Evolutionary conservation across 2,329 filamentous ascomycete genomes (phyloP), one percentile per base, ranked within the genome.

Genomic region (Clarireedia paspali): DNA sequence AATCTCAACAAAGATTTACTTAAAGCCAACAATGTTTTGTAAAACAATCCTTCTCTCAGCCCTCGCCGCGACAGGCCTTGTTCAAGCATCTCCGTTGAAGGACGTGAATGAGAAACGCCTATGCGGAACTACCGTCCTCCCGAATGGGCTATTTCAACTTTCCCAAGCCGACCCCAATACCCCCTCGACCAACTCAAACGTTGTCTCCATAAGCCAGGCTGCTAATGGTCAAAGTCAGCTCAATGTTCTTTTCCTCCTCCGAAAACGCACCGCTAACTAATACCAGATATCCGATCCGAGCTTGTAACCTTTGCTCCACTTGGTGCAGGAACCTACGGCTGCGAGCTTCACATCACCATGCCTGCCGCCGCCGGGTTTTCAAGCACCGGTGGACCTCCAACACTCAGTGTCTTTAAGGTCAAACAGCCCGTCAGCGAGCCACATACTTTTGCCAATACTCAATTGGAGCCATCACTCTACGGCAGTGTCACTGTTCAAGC

Each of bases 381-480:
- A 2, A 56, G 47, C 23, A 40, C n/a, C 1, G 52, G 55, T 14
- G n/a, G 39, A 2, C 14, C 56, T 2, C 53, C 56, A 17, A 47
- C 56, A 2, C 48, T 60, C 9, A 49, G 56, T 5, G 30, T 60
- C 53, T 58, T 38, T 30, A 52, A 46, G 4, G 52, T 53, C 1
- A 36, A 50, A 6, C 26, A 34, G n/a, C 58, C 52, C 7, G 24
- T 58, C 6, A 46, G 51, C n/a, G 9, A 17, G 5, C 2, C 30
- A 17, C 52, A 48, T 2, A 59, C 58, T 2, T 58, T 42, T 30
- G 58, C 57, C 36, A 58, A 58, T 10, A 34, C 53, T 4, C 15
- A 53, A n/a, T 40, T 50, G 6, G 55, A 56, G 7, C 6, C 47
- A 7, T 24, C 44, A 2, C 27, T 58, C 4, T 59, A 51, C 9